Evolutionary conservation across 345 rosid species (phyloP).

Genomic region (Tarenaya hassleriana): DNA sequence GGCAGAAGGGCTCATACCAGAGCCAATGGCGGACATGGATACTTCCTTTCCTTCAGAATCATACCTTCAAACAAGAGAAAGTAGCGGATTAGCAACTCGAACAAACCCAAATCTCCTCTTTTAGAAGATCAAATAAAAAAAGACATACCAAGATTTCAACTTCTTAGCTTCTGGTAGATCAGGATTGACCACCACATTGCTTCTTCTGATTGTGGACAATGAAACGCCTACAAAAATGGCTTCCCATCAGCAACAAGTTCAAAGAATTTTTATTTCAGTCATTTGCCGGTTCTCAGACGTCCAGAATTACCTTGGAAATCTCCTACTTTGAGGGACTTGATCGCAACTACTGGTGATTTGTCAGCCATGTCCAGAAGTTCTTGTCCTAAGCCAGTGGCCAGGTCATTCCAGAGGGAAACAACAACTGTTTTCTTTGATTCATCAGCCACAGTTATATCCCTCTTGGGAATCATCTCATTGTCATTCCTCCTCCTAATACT

Average conservation of each 20-base stretch:
- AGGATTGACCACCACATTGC: constrained; percentile 61
- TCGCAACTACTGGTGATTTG: constrained; percentile 62
- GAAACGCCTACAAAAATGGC: constrained; percentile 53
- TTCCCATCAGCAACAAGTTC: constrained; percentile 4
- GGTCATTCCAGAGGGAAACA: constrained; percentile 86
- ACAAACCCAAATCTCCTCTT: too few relatives aligned
- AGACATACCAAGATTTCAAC: constrained; percentile 56
- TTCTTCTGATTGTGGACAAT: constrained; percentile 60
- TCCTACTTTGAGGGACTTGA: constrained; percentile 77
- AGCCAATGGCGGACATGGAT: constrained; percentile 64
- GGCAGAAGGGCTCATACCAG: constrained; percentile 48
- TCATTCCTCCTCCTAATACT: constrained; percentile 72
- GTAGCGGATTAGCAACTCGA: not conserved
- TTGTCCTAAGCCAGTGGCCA: constrained; percentile 73
- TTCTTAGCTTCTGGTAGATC: constrained; percentile 64
- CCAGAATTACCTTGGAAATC: constrained; percentile 79
- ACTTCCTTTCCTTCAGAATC: constrained; percentile 78
- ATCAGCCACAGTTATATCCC: constrained; percentile 78
- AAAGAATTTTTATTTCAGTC: not conserved
- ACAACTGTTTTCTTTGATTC: constrained; percentile 78
- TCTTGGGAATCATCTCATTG: constrained; percentile 76
- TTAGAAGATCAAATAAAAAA: too few relatives aligned
- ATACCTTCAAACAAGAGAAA: constrained; percentile 37
- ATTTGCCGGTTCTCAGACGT: not conserved
- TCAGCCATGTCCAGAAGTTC: constrained; percentile 66